Evolutionary conservation across 768 basidiomycete species (phyloP).

Genomic region (Nidularia sp.): DNA sequence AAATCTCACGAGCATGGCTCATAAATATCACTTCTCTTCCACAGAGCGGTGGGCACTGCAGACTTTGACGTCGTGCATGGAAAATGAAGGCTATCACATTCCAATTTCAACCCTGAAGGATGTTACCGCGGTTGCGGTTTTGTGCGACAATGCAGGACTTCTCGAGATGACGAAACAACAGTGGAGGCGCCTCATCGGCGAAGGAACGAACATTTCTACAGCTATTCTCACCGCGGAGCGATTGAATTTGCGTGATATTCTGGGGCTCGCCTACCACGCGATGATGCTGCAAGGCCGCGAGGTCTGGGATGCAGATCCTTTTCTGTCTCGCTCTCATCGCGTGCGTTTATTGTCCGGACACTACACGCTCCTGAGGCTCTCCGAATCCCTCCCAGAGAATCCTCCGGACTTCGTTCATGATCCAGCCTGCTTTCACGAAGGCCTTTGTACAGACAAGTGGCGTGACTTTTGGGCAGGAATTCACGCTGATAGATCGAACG

Average conservation of each 20-base stretch:
- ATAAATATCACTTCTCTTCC: conserved; percentile 4
- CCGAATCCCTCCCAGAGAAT: conserved; percentile 36
- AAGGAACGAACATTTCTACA: conserved; percentile 38
- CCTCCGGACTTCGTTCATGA: conserved; percentile 40
- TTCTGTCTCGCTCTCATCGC: conserved; percentile 43
- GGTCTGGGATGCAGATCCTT: conserved; percentile 41
- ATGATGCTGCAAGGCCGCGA: conserved; percentile 49
- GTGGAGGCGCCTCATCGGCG: conserved; percentile 45
- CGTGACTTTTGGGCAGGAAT: conserved; percentile 39
- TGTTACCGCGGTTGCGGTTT: conserved; percentile 47
- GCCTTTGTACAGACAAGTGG: conserved; percentile 42
- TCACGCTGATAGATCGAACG: neutral
- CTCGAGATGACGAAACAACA: conserved; percentile 34
- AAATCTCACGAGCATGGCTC: conserved; percentile 5
- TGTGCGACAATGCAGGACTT: conserved; percentile 42
- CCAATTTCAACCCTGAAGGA: conserved; percentile 36
- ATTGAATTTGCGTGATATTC: conserved; percentile 37
- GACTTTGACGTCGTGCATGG: neutral
- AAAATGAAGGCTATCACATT: conserved; percentile 5
- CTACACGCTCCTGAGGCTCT: conserved; percentile 41
- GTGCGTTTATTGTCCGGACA: conserved; percentile 50
- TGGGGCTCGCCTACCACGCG: conserved; percentile 47
- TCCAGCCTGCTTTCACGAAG: conserved; percentile 33
- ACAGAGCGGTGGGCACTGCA: neutral
- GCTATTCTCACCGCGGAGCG: conserved; percentile 45